Conservation (phyloP, 139 green algal genomes). For the Chlorella sorokiniana region DNA sequence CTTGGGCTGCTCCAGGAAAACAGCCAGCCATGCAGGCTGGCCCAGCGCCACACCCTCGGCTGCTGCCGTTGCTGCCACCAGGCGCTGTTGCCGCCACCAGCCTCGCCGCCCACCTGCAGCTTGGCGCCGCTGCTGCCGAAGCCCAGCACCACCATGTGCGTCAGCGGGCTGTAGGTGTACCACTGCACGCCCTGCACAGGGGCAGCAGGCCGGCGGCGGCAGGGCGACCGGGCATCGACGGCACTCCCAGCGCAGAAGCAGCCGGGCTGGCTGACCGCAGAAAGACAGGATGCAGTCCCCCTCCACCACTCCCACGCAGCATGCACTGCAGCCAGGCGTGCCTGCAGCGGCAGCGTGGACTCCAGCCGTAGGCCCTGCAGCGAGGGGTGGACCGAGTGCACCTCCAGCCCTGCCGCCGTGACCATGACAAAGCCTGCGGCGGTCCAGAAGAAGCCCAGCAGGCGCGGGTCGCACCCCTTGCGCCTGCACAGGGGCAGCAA, state of each 20-base stretch:
- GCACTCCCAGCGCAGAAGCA: background rate
- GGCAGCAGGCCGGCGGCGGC: background rate
- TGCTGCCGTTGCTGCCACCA: too few species aligned
- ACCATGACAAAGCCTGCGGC: slow-evolving; percentile 38
- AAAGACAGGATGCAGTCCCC: too few species aligned
- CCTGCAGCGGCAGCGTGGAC: slow-evolving; percentile 6
- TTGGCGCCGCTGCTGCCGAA: slow-evolving; percentile 31
- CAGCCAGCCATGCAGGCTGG: background rate
- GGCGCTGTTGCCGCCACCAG: too few species aligned
- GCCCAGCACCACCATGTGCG: slow-evolving; percentile 22
- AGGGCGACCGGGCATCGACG: background rate
- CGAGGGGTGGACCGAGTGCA: slow-evolving; percentile 23
- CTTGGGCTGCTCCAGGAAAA: background rate
- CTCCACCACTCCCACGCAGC: background rate
- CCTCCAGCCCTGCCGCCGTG: slow-evolving; percentile 23
- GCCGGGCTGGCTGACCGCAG: too few species aligned
- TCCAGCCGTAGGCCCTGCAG: slow-evolving; percentile 21
- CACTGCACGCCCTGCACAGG: slow-evolving; percentile 22
- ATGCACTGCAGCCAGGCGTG: background rate
- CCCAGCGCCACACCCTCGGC: too few species aligned
- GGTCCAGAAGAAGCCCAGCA: slow-evolving; percentile 48
- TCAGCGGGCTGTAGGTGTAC: slow-evolving; percentile 25
- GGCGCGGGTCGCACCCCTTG: background rate
- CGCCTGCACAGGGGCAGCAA: background rate
- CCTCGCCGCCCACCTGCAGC: slow-evolving; percentile 19